These are phyloP conservation scores for Penicillium pulvis DNA, from an alignment of 495 filamentous ascomycete genomes.

Conservation along the genomic window DNA sequence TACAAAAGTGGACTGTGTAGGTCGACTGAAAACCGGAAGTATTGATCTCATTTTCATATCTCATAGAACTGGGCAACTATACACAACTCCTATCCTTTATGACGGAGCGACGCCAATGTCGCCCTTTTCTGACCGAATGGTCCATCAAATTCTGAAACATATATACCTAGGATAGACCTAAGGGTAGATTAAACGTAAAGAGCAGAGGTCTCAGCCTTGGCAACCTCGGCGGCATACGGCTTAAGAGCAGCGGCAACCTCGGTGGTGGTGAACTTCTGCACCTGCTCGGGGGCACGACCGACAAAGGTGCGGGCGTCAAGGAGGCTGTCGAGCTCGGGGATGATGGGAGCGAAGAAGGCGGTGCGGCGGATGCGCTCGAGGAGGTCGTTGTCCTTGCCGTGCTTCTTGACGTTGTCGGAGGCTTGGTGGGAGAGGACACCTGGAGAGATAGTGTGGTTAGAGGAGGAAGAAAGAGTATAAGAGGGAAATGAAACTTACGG, in stretches of 20 bases:
- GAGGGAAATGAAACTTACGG: slow-evolving; percentile 30
- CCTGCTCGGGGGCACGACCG: slow-evolving; percentile 61
- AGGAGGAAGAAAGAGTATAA: neutral
- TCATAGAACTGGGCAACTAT: slow-evolving; percentile 16
- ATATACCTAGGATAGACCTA: neutral
- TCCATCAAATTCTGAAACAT: neutral
- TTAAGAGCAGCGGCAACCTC: slow-evolving; percentile 55
- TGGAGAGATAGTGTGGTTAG: slow-evolving; percentile 11
- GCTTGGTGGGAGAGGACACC: slow-evolving; percentile 88
- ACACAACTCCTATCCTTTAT: slow-evolving; percentile 15
- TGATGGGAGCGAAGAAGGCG: slow-evolving; percentile 82
- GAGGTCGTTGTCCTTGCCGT: slow-evolving; percentile 81
- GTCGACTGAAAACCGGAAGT: slow-evolving; percentile 9
- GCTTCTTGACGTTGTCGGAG: slow-evolving; percentile 73
- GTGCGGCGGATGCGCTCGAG: slow-evolving; percentile 74
- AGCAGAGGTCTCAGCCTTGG: slow-evolving; percentile 49
- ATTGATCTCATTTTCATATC: slow-evolving; percentile 24
- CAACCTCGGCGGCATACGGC: slow-evolving; percentile 47
- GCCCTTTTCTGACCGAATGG: neutral
- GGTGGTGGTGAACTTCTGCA: slow-evolving; percentile 56
- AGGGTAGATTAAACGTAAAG: slow-evolving; percentile 48
- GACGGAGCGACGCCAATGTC: neutral
- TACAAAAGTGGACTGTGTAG: neutral
- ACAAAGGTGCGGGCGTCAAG: slow-evolving; percentile 69
- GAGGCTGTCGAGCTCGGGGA: slow-evolving; percentile 71